Percentiles rank a stretch among this genome's conserved stretches.
These are phyloP conservation scores for Sclerotiophoma versabilis DNA, from an alignment of 2,329 filamentous ascomycete species.

Conservation along the genomic window DNA sequence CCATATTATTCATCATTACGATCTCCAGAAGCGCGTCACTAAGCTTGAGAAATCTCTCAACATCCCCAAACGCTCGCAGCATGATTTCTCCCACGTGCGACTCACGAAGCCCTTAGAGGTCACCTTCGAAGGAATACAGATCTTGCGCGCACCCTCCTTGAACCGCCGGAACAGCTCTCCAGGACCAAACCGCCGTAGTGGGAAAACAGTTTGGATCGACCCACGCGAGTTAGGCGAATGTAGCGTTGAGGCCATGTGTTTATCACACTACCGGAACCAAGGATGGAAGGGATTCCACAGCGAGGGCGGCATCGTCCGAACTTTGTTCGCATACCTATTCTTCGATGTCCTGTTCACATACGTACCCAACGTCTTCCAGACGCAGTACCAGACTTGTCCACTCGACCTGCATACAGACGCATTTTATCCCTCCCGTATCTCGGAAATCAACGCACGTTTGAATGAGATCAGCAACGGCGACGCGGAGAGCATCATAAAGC, in stretches of 20 bases:
- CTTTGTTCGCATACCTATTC: conserved; percentile 82
- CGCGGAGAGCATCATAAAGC: conserved; percentile 70
- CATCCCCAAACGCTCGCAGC: conserved; percentile 83
- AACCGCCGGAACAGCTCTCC: conserved; percentile 40
- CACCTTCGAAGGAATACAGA: conserved; percentile 76
- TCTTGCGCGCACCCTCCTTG: conserved; percentile 64
- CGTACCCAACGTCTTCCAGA: conserved; percentile 96
- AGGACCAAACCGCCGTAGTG: conserved; percentile 54
- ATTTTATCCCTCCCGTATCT: conserved; percentile 85
- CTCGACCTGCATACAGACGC: conserved; percentile 91
- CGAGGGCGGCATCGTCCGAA: conserved; percentile 91
- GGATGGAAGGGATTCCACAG: conserved; percentile 96
- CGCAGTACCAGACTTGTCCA: conserved; percentile 90
- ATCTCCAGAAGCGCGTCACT: conserved; percentile 89
- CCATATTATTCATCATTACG: conserved; percentile 91
- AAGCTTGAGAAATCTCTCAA: conserved; percentile 88
- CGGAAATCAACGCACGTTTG: conserved; percentile 86
- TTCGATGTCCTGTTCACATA: conserved; percentile 93
- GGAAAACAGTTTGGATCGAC: conserved; percentile 89
- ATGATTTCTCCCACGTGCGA: conserved; percentile 88
- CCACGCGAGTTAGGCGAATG: conserved; percentile 76
- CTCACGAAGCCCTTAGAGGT: conserved; percentile 79
- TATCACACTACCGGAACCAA: conserved; percentile 80
- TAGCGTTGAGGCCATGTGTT: conserved; percentile 91
- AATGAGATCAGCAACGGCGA: conserved; percentile 87